Evolutionary conservation across 2,329 filamentous ascomycete genomes (phyloP), one percentile per base, ranked within the genome.

Genomic region (Alternaria incomplexa): DNA sequence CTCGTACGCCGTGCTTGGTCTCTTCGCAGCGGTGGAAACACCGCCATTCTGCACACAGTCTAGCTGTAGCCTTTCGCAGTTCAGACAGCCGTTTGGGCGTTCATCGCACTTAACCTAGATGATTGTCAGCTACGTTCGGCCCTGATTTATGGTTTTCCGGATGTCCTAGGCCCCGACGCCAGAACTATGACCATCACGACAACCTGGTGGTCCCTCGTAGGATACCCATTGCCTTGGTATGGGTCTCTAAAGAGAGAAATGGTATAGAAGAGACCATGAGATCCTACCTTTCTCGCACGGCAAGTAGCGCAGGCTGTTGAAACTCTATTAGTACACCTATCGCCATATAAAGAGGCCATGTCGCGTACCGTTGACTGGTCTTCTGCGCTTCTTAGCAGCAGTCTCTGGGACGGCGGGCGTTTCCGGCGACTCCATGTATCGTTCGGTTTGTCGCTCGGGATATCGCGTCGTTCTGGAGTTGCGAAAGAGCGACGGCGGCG

Each of bases 21-120:
- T 68, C 50, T 70, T 74, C 1, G 62, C 52, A 3, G 64, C 58
- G 7, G 66, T 46, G 7, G 65, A 56, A 22, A 69, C 59, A 5
- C 64, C 64, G 23, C 72, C 68, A 58, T 71, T 64, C 48, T 77
- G 74, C 5, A 77, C 70, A 48, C 74, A 77, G 28, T 67, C 67
- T 15, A 77, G 56, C 53, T 75, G 73, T 5, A 77, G 66, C 48
- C 70, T 61, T 45, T 76, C 73, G 60, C 74, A 77, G 32, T 77
- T 77, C 13, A 74, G 67, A 51, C 74, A 77, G 44, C 73, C 73
- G 40, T 73, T 72, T 30, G 72, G 66, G 10, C 74, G 73, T 53
- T 76, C 74, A 60, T 77, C 74, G 58, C 74, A 77, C 58, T 77
- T 77, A 30, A 77, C 74, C 73, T 76, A 22, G 46, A 23, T 30